A percentile compares a stretch with the other conserved stretches of the same genome.
Evolutionary conservation across 306 rosid genomes (phyloP).

Genomic region (Betula pendula): DNA sequence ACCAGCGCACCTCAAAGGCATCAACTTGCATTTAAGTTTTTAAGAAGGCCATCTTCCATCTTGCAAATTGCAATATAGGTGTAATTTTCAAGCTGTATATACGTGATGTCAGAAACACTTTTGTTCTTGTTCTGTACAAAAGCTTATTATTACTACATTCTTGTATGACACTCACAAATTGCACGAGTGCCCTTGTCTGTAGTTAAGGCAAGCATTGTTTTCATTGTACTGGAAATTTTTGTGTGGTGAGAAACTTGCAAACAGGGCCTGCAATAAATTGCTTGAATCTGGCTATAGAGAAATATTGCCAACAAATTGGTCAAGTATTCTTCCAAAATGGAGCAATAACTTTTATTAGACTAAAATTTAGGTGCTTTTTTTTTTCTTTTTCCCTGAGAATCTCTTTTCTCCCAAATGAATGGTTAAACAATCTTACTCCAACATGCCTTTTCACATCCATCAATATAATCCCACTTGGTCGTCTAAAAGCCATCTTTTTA

Average conservation of each 20-base stretch:
- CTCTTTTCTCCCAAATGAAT: not conserved
- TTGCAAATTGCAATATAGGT: not conserved
- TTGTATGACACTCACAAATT: constrained; percentile 9
- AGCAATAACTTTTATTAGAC: not conserved
- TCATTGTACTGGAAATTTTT: not conserved
- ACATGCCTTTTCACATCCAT: constrained; percentile 18
- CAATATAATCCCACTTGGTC: constrained; percentile 22
- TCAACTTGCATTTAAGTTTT: constrained; percentile 56
- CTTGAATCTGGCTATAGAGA: not conserved
- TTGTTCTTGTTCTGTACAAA: constrained; percentile 6
- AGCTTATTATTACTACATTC: constrained; percentile 13
- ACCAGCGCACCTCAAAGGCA: constrained; percentile 91
- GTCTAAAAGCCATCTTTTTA: constrained; percentile 27
- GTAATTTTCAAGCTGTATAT: constrained; percentile 30
- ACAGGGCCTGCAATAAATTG: not conserved
- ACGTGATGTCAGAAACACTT: constrained; percentile 1
- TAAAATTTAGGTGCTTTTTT: not conserved
- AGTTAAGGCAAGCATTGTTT: not conserved
- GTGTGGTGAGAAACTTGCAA: not conserved
- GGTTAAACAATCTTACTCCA: not conserved
- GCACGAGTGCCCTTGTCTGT: not conserved
- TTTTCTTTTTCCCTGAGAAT: not conserved
- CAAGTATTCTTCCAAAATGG: not conserved
- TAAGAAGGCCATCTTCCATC: constrained; percentile 18
- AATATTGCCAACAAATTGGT: not conserved